Percentiles rank a stretch among this genome's conserved stretches.
Conservation (phyloP, 768 basidiomycete genomes). For the Asterophora parasitica region DNA sequence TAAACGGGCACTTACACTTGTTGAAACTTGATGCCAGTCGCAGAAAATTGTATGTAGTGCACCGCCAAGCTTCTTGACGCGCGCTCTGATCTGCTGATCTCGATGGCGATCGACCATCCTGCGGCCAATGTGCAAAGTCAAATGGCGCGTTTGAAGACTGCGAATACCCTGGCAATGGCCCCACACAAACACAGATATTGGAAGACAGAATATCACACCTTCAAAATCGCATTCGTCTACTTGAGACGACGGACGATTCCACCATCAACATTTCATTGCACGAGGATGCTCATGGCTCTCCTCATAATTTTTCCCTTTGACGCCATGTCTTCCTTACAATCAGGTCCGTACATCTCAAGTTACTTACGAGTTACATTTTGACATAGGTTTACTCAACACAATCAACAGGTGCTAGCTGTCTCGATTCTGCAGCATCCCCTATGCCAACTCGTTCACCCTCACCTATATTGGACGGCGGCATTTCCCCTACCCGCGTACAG, state of each 20-base stretch:
- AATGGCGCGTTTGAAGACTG: constrained; percentile 44
- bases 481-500: neutral
- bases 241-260: constrained; percentile 29
- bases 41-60: constrained; percentile 44
- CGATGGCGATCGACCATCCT: constrained; percentile 46
- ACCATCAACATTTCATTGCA: constrained; percentile 9
- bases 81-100: constrained; percentile 14
- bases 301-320: neutral
- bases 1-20: neutral
- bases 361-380: no score
- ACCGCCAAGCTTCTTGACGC: neutral
- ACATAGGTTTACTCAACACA: no score
- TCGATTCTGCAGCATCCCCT: constrained; percentile 6
- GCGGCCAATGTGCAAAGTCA: constrained; percentile 44
- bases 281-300: constrained; percentile 8
- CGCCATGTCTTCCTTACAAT: neutral
- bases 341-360: neutral
- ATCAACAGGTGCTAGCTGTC: neutral
- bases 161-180: constrained; percentile 46
- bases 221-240: constrained; percentile 36
- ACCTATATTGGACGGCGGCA: neutral
- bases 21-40: constrained; percentile 33
- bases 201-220: constrained; percentile 43
- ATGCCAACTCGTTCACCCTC: constrained; percentile 4
- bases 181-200: constrained; percentile 39